Percentiles rank a stretch among this genome's conserved stretches.
Evolutionary conservation across 2,329 filamentous ascomycete genomes (phyloP).

Genomic region (Parafenestella ontariensis): DNA sequence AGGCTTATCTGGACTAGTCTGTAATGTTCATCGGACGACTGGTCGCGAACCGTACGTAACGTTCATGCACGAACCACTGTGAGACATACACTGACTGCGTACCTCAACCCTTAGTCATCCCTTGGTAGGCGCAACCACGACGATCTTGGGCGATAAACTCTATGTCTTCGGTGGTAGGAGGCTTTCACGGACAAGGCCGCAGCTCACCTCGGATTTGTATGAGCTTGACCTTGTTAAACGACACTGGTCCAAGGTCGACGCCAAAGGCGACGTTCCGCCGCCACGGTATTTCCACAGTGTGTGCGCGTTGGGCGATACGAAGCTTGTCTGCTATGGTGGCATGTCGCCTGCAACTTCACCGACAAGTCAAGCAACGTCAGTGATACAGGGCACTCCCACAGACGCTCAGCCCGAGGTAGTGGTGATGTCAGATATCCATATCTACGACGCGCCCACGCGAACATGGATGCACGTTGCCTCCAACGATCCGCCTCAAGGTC

Average conservation of each 20-base stretch:
- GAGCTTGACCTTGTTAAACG: constrained; percentile 89
- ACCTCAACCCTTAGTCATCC: constrained; percentile 64
- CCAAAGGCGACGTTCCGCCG: constrained; percentile 82
- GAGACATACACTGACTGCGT: not conserved
- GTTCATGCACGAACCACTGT: not conserved
- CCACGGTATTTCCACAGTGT: constrained; percentile 97
- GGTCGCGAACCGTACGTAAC: constrained; percentile 73
- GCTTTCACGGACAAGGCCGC: constrained; percentile 81
- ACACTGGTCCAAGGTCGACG: constrained; percentile 91
- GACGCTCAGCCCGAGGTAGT: constrained; percentile 85
- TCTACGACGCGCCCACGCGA: constrained; percentile 84
- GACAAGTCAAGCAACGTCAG: constrained; percentile 44
- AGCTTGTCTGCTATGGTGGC: constrained; percentile 96
- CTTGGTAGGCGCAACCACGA: constrained; percentile 92
- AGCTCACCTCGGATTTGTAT: constrained; percentile 88
- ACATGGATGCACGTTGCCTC: constrained; percentile 87
- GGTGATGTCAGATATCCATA: constrained; percentile 97
- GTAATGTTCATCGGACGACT: constrained; percentile 80
- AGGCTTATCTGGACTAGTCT: constrained; percentile 70
- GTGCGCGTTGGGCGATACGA: constrained; percentile 90
- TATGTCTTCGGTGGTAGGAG: constrained; percentile 96
- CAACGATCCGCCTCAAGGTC: constrained; percentile 83
- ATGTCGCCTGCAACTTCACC: constrained; percentile 80
- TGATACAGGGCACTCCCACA: constrained; percentile 47
- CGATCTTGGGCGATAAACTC: constrained; percentile 91